These are phyloP conservation scores for Trapa bicornis DNA, from an alignment of 345 rosid genomes.

Conservation along the genomic window DNA sequence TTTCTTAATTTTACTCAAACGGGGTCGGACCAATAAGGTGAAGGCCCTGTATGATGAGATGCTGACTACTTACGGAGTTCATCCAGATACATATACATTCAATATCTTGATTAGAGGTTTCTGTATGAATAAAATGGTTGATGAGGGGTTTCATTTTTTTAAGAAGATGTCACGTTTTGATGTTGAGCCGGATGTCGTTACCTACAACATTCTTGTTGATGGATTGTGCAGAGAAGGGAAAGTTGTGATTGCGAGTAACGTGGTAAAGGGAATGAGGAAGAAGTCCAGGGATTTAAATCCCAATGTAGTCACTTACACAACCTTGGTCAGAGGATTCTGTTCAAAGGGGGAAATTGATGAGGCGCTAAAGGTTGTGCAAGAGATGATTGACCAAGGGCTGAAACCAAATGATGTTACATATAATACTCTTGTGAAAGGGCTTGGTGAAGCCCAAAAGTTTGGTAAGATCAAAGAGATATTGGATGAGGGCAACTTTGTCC, in stretches of 20 bases:
- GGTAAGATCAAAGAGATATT: conserved; percentile 47
- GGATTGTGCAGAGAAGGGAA: conserved; percentile 80
- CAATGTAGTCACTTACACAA: conserved; percentile 58
- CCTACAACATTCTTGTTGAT: conserved; percentile 72
- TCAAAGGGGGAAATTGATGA: conserved; percentile 53
- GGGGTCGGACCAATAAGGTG: conserved; percentile 66
- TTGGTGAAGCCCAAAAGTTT: conserved; percentile 44
- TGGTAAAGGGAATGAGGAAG: conserved; percentile 54
- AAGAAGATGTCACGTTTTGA: conserved; percentile 43
- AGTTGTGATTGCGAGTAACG: conserved; percentile 54
- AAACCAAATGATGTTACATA: conserved; percentile 50
- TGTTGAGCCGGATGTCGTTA: conserved; percentile 54
- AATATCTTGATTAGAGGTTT: conserved; percentile 65
- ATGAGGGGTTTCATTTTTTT: conserved; percentile 48
- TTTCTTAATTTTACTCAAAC: conserved; percentile 42
- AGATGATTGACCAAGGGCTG: conserved; percentile 39
- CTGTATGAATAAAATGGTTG: conserved; percentile 61
- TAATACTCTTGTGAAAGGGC: conserved; percentile 67
- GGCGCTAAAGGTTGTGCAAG: conserved; percentile 44
- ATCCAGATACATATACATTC: conserved; percentile 56
- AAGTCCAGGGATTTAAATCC: conserved; percentile 39
- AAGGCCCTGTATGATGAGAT: conserved; percentile 59
- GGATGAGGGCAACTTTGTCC: conserved; percentile 34
- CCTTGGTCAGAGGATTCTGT: conserved; percentile 72
- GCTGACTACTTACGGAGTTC: conserved; percentile 62